Conservation (phyloP, 2,329 filamentous ascomycete species). For the Hypoxylon rubiginosum region DNA sequence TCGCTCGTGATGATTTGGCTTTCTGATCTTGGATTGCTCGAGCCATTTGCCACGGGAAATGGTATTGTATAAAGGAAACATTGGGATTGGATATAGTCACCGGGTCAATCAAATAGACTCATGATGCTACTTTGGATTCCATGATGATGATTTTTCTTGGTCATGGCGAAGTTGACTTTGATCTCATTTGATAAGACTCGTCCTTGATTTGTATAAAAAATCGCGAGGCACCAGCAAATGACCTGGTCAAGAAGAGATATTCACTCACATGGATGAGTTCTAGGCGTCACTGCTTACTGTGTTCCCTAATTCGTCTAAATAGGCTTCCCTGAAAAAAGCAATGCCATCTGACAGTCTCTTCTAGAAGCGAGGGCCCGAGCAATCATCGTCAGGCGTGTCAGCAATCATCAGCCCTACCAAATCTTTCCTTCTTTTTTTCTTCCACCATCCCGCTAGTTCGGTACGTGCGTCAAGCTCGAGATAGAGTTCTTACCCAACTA, state of each 20-base stretch:
- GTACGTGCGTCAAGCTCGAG: not conserved
- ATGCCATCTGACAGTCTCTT: not conserved
- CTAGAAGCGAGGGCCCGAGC: not conserved
- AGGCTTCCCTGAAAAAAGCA: not conserved
- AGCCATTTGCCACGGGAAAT: not conserved
- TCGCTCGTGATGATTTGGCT: not conserved
- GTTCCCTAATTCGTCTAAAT: not conserved
- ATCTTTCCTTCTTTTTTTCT: not conserved
- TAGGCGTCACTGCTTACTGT: not conserved
- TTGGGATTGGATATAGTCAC: constrained; percentile 17
- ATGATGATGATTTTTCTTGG: constrained; percentile 4
- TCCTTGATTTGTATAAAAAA: not conserved
- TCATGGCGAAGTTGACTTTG: not conserved
- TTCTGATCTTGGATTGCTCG: not conserved
- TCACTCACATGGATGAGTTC: not conserved
- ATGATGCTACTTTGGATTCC: constrained; percentile 12
- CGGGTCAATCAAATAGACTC: not conserved
- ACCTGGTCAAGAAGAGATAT: not conserved
- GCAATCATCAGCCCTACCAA: constrained; percentile 4
- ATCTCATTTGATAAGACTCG: not conserved
- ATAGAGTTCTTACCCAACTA: constrained; percentile 9
- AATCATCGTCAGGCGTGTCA: constrained; percentile 8
- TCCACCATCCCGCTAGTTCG: not conserved
- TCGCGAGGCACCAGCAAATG: not conserved
- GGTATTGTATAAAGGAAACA: constrained; percentile 10